Evolutionary conservation across 2,329 filamentous ascomycete species (phyloP), one percentile per base, ranked within the genome.

Genomic region (Teratosphaeria epicoccoides): DNA sequence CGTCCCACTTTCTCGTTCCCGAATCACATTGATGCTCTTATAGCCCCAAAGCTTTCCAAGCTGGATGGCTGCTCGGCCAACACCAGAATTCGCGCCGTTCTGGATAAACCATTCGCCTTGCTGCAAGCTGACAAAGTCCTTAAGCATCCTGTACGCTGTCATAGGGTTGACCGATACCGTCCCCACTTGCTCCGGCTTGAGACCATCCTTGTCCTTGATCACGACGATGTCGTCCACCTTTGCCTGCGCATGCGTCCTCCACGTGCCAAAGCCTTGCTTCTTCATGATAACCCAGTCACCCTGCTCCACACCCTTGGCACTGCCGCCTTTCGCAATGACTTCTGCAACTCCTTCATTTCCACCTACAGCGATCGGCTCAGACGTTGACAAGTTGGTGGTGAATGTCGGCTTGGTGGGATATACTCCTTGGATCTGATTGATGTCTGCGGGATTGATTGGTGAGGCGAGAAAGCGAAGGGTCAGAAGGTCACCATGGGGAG

Each of bases 231-330:
- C 70, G 4, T 74, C 74, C 49, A 77, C 74, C 2, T 63, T 64
- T 2, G 82, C 81, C 45, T 89, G 79, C 17, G 87, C 87, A 66
- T 98, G 91, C 2, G 93, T 98, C 55, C 93, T 79, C 89, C 93
- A 97, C 11, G 93, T 97, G 29, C 93, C 93, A 66, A 94, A 88
- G 5, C 87, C 84, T 1, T 88, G 87, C 47, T 75, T 74, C 52
- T 85, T 85, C 70, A 94, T 91, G 56, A 97, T 87, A 7, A 95
- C 91, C 90, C 93, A 97, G 68, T 98, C 91, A 53, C 91, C 93
- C 59, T 80, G 84, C 22, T 74, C 65, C 23, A 95, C 72, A 10
- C 76, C 78, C 59, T 79, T 80, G 22, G 78, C 79, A 26, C 72
- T 71, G 0, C 80, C 76, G 1, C 88, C 85, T 1, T 81, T 74